phyloP scores from a whole-genome alignment of 202 grass and related monocot species.

The Setaria italica region DNA sequence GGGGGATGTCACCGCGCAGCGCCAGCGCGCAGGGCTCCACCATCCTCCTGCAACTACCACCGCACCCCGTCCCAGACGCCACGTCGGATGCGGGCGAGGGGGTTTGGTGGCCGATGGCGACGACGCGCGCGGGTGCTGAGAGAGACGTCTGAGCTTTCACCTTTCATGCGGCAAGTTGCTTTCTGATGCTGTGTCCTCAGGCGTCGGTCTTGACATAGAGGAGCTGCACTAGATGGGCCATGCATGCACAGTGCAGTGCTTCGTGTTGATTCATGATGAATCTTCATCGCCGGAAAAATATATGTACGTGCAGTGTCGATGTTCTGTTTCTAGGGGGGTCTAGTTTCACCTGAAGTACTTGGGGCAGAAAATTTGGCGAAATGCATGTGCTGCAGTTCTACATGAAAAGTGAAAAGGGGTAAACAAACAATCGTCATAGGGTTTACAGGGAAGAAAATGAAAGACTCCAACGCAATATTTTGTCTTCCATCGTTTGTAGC shows the following conservation, averaged over 20 bases:
- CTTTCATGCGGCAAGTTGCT: background rate
- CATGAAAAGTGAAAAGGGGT: background rate
- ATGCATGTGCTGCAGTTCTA: background rate
- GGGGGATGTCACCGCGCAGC: too few relatives aligned
- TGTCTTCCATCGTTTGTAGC: background rate
- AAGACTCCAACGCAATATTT: background rate
- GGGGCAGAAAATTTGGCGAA: background rate
- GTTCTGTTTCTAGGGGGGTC: too few relatives aligned
- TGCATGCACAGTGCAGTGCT: background rate
- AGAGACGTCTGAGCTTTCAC: conserved; percentile 15
- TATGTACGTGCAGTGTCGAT: background rate
- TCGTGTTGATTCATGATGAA: background rate
- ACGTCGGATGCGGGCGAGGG: conserved; percentile 44
- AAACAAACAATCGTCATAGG: background rate
- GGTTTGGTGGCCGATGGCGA: conserved; percentile 49
- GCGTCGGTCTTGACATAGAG: background rate
- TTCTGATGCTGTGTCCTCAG: background rate
- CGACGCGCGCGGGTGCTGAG: conserved; percentile 13
- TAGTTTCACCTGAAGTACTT: too few relatives aligned
- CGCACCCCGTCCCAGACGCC: conserved; percentile 6
- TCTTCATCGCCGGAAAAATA: background rate
- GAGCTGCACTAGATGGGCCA: background rate
- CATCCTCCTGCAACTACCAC: conserved; percentile 29
- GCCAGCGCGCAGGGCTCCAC: too few relatives aligned
- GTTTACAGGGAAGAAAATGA: background rate